Evolutionary conservation across 441 rosid species (phyloP), one percentile per base, ranked within the genome.

Genomic region (Geranium incanum): DNA sequence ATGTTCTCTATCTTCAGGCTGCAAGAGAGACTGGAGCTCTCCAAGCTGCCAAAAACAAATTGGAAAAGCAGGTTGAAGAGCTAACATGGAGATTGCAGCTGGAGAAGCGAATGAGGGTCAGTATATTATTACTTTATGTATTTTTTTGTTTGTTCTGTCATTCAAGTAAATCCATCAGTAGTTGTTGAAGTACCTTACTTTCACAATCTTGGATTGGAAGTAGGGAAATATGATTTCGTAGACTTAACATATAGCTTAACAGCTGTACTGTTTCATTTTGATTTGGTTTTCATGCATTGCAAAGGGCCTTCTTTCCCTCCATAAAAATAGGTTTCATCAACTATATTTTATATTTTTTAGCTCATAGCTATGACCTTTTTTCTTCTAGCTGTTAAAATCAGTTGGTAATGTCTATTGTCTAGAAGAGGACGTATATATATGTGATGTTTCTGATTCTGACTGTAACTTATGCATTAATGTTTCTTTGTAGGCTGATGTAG

Each of bases 21-120:
- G 96, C 99, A 68, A 89, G 83, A 81, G 95, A 95, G 82, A 85
- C 97, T 82, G 96, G 95, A 78, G 97, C 92, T 70, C 97, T 92
- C 66, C 96, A 92, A 85, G 98, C 84, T 76, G 98, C 99, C 75
- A 92, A 90, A 81, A 82, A 68, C 79, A 88, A 84, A 84, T 80
- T 95, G 76, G 99, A 92, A 85, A 84, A 90, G 81, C 81, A 95
- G 86, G 97, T 95, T 75, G 89, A 95, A 84, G 97, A 95, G 78
- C 87, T 95, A 65, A 87, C 92, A 38, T 85, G 86, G 89, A 83
- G 79, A 50, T 72, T 92, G 74, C 85, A 92, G 81, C 83, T 83
- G 74, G 99, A 95, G 87, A 92, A 88, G 78, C 86, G 84, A 77
- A 88, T 83, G 87, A 87, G 92, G 84, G 99, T 88, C 4, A 65